Evolutionary conservation across 495 filamentous ascomycete species (phyloP), one percentile per base, ranked within the genome.

Genomic region (Sporormia fimetaria): DNA sequence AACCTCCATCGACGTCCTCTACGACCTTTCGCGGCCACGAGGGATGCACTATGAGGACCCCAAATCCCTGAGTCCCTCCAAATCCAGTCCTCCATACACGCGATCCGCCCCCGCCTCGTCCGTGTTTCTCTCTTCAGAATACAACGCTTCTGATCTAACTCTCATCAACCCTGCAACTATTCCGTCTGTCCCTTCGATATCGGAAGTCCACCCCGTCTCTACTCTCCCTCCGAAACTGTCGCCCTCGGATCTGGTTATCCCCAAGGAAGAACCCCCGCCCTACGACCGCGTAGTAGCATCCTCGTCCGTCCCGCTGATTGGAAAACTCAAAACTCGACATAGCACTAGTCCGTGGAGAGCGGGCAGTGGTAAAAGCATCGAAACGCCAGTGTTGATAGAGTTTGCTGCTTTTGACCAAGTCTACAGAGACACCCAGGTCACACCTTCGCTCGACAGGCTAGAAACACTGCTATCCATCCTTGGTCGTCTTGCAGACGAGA

Each of bases 1-100:
- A 3, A 75, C 73, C 8, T 87, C 80, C 20, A 93, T 94, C 54
- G 87, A 95, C 59, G 87, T 80, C 0, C 70, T 95, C 8, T 93
- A 88, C 59, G 83, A 92, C 42, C 66, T 95, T 9, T 92, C 84
- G 5, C 67, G 76, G 31, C 81, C 83, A 6, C 68, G 82, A 18
- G 78, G 61, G 39, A 51, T 55, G 8, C 57, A 44, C 6, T 29
- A 26, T 4, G 30, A 45, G 29, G 21, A 27, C 14, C 17, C 42
- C 9, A 24, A 29, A 63, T 8, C 71, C 58, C 52, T 58, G 21
- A 64, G 63, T 59, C 57, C 54, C n/a, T 63, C 57, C 37, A 69
- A 70, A 60, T 53, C 57, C 6, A 57, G 57, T 14, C 54, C 39
- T 31, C 60, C 60, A 33, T 57, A 63, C 21, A 40, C 56, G 24